phyloP scores from a whole-genome alignment of 2,329 filamentous ascomycete species.

The Alternaria sp. region DNA sequence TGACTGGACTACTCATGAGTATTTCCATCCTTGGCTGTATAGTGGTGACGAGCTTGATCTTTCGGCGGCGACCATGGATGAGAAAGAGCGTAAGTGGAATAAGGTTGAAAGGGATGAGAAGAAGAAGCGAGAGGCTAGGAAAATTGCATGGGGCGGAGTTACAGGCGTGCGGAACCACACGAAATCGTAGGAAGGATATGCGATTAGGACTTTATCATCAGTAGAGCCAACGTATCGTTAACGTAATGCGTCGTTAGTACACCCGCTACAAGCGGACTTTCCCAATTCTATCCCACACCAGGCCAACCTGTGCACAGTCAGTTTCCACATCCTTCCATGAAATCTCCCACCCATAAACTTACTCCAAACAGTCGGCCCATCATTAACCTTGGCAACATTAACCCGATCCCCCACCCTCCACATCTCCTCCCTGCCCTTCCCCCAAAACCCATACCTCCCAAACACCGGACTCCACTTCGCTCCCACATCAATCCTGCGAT shows the following conservation, averaged over 20 bases:
- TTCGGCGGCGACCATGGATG: not conserved
- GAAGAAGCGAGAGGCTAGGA: not conserved
- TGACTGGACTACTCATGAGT: not conserved
- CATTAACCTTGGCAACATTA: slow-evolving; percentile 48
- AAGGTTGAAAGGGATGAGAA: not conserved
- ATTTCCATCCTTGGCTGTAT: not conserved
- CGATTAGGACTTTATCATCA: not conserved
- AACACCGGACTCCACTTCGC: slow-evolving; percentile 57
- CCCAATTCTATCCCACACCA: not conserved
- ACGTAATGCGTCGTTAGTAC: not conserved
- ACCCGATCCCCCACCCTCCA: slow-evolving; percentile 53
- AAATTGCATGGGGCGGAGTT: not conserved
- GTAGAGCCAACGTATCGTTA: not conserved
- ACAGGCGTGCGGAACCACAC: not conserved
- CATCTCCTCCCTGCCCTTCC: slow-evolving; percentile 16
- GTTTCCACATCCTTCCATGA: not conserved
- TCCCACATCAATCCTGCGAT: slow-evolving; percentile 54
- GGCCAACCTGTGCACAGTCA: slow-evolving; percentile 5
- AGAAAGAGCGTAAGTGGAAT: not conserved
- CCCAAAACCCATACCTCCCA: slow-evolving; percentile 55
- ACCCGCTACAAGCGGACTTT: not conserved
- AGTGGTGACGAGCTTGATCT: not conserved
- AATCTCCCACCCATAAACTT: slow-evolving; percentile 21
- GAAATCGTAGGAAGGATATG: not conserved
- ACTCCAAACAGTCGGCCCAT: slow-evolving; percentile 53